phyloP scores from a whole-genome alignment of 2,329 filamentous ascomycete species.

The Colletotrichum sp. region DNA sequence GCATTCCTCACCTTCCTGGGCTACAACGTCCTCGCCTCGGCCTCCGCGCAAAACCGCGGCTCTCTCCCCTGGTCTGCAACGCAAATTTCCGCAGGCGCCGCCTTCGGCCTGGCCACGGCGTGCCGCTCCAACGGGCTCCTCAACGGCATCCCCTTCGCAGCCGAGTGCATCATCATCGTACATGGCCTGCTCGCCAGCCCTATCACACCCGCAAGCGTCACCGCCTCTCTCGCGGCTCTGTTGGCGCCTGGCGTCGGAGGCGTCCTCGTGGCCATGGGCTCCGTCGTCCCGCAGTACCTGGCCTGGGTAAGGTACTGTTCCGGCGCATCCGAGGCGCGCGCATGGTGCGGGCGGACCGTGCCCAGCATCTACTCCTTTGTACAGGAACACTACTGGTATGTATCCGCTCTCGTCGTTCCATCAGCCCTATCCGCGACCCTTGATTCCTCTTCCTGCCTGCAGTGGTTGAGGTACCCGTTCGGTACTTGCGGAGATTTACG shows the following conservation, averaged over 20 bases:
- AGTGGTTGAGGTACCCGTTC: background rate
- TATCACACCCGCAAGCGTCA: constrained; percentile 30
- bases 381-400: constrained; percentile 88
- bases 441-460: background rate
- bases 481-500: constrained; percentile 11
- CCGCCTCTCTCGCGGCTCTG: constrained; percentile 54
- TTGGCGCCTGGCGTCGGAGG: constrained; percentile 70
- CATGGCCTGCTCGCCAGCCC: constrained; percentile 41
- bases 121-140: constrained; percentile 88
- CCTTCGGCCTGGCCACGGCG: constrained; percentile 75
- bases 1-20: constrained; percentile 79
- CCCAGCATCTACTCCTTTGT: constrained; percentile 94
- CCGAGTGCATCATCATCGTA: constrained; percentile 55
- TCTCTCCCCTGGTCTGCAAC: constrained; percentile 46
- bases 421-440: background rate
- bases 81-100: constrained; percentile 65
- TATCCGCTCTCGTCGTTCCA: constrained; percentile 15
- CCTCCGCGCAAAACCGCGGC: constrained; percentile 40
- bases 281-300: constrained; percentile 72
- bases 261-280: constrained; percentile 68
- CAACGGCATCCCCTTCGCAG: constrained; percentile 77
- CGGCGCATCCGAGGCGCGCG: constrained; percentile 44
- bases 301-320: constrained; percentile 78
- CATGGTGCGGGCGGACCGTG: constrained; percentile 76
- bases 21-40: constrained; percentile 69